Base-by-base conservation (phyloP, 495 filamentous ascomycete genomes). In the Aspergillus nidulans region DNA sequence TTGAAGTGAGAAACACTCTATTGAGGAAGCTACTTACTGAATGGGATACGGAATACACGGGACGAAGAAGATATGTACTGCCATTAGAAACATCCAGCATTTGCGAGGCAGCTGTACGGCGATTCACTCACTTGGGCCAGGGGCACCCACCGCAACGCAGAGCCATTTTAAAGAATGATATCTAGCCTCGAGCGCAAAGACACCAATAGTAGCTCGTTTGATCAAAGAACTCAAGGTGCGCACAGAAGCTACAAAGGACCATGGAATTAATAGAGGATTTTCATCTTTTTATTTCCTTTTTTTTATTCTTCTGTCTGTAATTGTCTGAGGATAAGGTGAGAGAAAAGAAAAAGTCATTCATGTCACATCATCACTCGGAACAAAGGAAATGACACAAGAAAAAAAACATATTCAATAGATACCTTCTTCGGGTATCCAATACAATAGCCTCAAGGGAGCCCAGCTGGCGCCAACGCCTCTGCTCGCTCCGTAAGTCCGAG, bases 381-480 rank as follows among this genome's bases (percentile, higher is more conserved):
- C 59, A 61, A 57, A 61, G 59, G 59, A 57, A 61, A 61, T 47
- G 58, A 56, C 54, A 60, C 54, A 57, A 60, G 43, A 50, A 50
- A 49, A 56, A 52, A 53, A 44, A 42, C 53, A 26, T 34, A 13
- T 10, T 6, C 9, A 28, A 34, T 13, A 34, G 30, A 34, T 34
- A 34, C 30, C 30, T 6, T 28, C 26, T 9, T 4, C 56, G 20
- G 42, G 23, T 40, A 43, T 32, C 36, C 9, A n/a, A 48, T 30
- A 48, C 19, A 13, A 21, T 8, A 18, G 16, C 4, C 36, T 15
- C 2, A 42, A 19, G 16, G 13, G 32, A 15, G 32, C 13, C 36
- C 13, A n/a, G 12, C 15, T 5, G 36, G 15, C 12, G 36, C 13
- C 36, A 19, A 4, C 12, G 36, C 26, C n/a, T 34, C 30, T 12